Conservation (phyloP, 1,139 yeast genomes). For the Nakaseomyces sp. region DNA sequence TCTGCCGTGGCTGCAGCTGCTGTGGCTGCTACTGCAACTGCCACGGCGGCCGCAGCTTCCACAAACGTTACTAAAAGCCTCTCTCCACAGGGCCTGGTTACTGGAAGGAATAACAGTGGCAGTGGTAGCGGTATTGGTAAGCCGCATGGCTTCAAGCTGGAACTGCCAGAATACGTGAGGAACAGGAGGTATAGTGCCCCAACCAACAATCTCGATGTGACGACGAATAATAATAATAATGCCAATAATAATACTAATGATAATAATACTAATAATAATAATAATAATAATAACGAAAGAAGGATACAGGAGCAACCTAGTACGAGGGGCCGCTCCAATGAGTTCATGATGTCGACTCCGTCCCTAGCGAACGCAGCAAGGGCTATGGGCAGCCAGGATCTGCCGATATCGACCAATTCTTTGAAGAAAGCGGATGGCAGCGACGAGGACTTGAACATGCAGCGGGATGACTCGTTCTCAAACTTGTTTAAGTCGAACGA, state of each 20-base stretch:
- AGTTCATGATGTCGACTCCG: neutral
- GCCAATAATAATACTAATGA: neutral
- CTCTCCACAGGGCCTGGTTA: neutral
- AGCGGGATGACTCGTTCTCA: neutral
- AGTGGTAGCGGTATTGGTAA: too few relatives aligned
- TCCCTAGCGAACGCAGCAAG: neutral
- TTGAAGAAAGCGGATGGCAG: neutral
- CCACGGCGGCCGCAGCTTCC: too few relatives aligned
- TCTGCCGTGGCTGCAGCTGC: too few relatives aligned
- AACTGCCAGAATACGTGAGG: neutral
- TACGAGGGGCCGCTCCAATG: neutral
- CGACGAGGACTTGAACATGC: neutral
- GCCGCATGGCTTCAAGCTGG: neutral
- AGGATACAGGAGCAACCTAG: neutral
- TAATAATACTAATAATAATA: neutral
- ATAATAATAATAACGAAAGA: neutral
- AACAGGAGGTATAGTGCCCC: conserved; percentile 5
- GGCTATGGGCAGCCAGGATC: neutral
- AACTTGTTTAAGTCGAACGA: neutral
- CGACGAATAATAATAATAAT: neutral
- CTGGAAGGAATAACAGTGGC: too few relatives aligned
- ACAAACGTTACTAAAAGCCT: neutral
- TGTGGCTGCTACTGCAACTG: too few relatives aligned
- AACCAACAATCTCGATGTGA: neutral
- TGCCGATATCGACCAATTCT: neutral